Conservation (phyloP, 805 yeast genomes). For the Kregervanrija delftensis region DNA sequence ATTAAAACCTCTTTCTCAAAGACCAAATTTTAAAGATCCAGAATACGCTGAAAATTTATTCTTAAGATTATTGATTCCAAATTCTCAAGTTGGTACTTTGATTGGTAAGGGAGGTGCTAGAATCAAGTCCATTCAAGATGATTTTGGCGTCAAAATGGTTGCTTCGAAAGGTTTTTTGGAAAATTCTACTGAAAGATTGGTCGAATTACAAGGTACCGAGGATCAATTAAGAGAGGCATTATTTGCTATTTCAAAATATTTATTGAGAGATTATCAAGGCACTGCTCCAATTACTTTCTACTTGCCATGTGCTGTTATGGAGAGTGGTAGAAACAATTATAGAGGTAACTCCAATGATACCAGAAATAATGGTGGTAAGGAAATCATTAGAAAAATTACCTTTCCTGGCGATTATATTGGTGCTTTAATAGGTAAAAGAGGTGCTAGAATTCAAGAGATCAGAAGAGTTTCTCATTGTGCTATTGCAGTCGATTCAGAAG, state of each 20-base stretch:
- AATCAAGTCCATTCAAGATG: conserved; percentile 71
- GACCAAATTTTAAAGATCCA: conserved; percentile 44
- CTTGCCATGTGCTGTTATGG: conserved; percentile 36
- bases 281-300: conserved; percentile 60
- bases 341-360: conserved; percentile 9
- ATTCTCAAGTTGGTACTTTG: conserved; percentile 80
- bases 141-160: conserved; percentile 67
- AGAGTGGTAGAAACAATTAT: conserved; percentile 5
- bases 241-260: conserved; percentile 56
- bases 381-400: conserved; percentile 37
- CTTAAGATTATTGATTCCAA: conserved; percentile 70
- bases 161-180: conserved; percentile 81
- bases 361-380: conserved; percentile 17
- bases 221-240: conserved; percentile 52
- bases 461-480: conserved; percentile 73
- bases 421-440: conserved; percentile 81
- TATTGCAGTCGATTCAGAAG: conserved; percentile 66
- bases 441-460: conserved; percentile 80
- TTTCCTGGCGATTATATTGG: conserved; percentile 84
- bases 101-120: conserved; percentile 80
- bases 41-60: conserved; percentile 46
- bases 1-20: conserved; percentile 48
- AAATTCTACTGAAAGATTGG: conserved; percentile 76
- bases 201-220: conserved; percentile 79
- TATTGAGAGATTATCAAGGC: conserved; percentile 67